Conservation (phyloP, 257 asterid species). For the Leptodermis oblonga region DNA sequence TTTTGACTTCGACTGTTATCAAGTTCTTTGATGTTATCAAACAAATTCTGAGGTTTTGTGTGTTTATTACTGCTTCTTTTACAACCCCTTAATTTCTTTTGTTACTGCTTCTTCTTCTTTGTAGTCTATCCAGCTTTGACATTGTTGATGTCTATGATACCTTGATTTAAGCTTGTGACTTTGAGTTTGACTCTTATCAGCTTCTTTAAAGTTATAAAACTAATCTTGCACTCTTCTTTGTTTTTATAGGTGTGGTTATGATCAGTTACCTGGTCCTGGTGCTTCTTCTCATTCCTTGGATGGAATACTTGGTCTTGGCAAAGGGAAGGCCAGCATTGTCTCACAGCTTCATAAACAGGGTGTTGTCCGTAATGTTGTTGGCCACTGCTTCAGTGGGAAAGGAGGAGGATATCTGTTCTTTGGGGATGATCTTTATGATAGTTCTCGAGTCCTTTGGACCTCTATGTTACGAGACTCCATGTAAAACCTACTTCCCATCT, state of each 20-base stretch:
- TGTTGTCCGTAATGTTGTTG: conserved; percentile 55
- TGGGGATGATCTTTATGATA: conserved; percentile 76
- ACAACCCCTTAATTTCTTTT: not conserved
- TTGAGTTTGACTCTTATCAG: not conserved
- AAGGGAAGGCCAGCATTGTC: conserved; percentile 74
- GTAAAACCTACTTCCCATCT: conserved; percentile 33
- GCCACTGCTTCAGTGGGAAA: conserved; percentile 71
- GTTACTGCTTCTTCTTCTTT: not conserved
- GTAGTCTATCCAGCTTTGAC: not conserved
- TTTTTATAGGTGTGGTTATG: conserved; percentile 79
- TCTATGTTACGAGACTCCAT: conserved; percentile 67
- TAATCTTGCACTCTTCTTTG: not conserved
- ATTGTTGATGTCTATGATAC: not conserved
- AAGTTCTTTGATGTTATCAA: not conserved
- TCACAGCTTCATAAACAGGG: conserved; percentile 81
- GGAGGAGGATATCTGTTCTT: conserved; percentile 89
- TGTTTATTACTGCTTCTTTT: no score
- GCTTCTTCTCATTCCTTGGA: conserved; percentile 69
- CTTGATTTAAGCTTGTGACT: not conserved
- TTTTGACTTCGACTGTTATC: conserved; percentile 3
- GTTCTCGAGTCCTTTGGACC: conserved; percentile 73
- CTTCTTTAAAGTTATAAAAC: not conserved
- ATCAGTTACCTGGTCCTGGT: conserved; percentile 83
- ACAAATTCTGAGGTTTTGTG: conserved; percentile 16
- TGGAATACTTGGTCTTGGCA: conserved; percentile 97